These are phyloP conservation scores for Apophysomyces trapeziformis DNA, from an alignment of 371 early-diverging fungal species.

Conservation along the genomic window DNA sequence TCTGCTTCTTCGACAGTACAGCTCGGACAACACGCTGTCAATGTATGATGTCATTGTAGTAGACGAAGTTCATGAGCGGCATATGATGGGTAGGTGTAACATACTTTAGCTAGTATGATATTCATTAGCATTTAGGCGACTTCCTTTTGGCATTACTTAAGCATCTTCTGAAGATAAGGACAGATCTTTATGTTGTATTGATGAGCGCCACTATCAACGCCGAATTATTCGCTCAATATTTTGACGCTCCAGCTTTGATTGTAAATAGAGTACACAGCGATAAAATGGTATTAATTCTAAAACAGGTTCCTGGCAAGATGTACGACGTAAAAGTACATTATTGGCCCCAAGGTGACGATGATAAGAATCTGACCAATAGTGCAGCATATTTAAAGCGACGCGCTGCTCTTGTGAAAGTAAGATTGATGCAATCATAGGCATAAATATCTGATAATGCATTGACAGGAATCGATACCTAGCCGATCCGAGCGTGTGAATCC, in stretches of 20 bases:
- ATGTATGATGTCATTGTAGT: conserved; percentile 70
- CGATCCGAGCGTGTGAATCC: conserved; percentile 47
- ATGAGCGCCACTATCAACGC: conserved; percentile 87
- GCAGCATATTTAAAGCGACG: conserved; percentile 50
- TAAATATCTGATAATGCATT: neutral
- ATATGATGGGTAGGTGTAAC: conserved; percentile 52
- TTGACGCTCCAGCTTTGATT: conserved; percentile 54
- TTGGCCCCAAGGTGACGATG: conserved; percentile 47
- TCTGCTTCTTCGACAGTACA: conserved; percentile 66
- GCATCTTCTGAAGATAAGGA: conserved; percentile 45
- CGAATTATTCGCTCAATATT: conserved; percentile 66
- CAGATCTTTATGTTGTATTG: conserved; percentile 60
- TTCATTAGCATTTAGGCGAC: conserved; percentile 37
- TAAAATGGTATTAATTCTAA: neutral
- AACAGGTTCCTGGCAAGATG: conserved; percentile 56
- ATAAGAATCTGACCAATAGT: conserved; percentile 60
- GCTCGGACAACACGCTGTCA: conserved; percentile 56
- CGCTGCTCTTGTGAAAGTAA: conserved; percentile 41
- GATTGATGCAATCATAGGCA: neutral
- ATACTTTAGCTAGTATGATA: conserved; percentile 17
- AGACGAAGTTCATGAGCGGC: conserved; percentile 80
- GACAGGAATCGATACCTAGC: conserved; percentile 48
- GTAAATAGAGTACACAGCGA: conserved; percentile 19
- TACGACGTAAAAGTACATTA: conserved; percentile 57
- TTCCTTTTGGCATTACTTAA: conserved; percentile 63